Evolutionary conservation across 768 basidiomycete species (phyloP).

Genomic region (Tremella fuciformis): DNA sequence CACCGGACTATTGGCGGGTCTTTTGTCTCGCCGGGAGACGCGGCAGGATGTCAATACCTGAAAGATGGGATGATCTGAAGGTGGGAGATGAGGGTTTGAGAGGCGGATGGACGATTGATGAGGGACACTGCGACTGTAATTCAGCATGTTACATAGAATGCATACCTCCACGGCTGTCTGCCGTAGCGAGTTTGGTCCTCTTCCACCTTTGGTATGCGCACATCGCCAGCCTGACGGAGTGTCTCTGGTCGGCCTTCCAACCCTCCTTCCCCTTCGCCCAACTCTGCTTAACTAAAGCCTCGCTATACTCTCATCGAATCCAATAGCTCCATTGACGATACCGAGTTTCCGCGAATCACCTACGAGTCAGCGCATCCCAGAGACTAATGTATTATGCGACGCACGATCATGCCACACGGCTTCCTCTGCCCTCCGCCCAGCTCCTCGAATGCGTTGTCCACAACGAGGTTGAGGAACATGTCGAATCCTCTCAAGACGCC

Average conservation of each 20-base stretch:
- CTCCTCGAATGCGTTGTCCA: constrained; percentile 94
- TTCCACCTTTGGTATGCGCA: background rate
- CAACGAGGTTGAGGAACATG: constrained; percentile 95
- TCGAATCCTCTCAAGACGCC: constrained; percentile 94
- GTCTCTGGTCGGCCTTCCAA: no score
- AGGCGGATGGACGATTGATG: background rate
- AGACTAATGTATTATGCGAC: constrained; percentile 40
- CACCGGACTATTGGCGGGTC: constrained; percentile 11
- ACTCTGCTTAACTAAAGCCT: background rate
- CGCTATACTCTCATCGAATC: constrained; percentile 44
- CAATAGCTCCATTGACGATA: constrained; percentile 79
- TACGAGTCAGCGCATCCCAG: constrained; percentile 49
- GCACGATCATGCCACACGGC: constrained; percentile 85
- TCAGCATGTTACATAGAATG: no score
- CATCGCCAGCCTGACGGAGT: no score
- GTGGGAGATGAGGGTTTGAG: background rate
- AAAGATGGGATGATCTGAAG: background rate
- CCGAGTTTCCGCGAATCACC: constrained; percentile 96
- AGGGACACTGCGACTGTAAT: no score
- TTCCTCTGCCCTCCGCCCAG: constrained; percentile 82
- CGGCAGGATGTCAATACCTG: background rate
- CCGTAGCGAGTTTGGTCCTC: background rate
- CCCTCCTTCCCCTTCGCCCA: no score
- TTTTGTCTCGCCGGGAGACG: constrained; percentile 4
- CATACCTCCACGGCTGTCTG: background rate